Conservation (phyloP, 805 yeast species). For the Starmerella kuoi region DNA sequence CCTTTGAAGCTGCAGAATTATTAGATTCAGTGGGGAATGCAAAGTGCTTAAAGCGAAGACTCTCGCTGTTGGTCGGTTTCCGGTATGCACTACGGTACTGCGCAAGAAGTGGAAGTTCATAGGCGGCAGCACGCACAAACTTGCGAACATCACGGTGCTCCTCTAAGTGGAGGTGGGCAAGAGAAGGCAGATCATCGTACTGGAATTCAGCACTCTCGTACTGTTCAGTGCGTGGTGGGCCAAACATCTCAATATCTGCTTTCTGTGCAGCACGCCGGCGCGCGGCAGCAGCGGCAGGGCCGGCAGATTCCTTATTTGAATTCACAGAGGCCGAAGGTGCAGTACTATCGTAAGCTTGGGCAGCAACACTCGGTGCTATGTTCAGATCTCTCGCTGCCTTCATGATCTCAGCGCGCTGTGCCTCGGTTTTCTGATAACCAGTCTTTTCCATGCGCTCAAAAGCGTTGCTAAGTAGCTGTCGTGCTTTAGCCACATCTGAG, state of each 20-base stretch:
- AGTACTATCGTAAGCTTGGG: conserved; percentile 23
- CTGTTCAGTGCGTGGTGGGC: conserved; percentile 20
- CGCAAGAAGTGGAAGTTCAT: conserved; percentile 76
- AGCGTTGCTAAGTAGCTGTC: conserved; percentile 25
- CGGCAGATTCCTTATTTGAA: not conserved
- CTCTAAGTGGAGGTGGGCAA: conserved; percentile 58
- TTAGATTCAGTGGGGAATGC: conserved; percentile 62
- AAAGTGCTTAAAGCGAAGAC: conserved; percentile 53
- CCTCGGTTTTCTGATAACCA: conserved; percentile 24
- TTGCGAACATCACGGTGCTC: conserved; percentile 66
- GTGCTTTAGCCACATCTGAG: conserved; percentile 19
- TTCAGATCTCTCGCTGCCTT: conserved; percentile 27
- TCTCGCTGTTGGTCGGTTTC: conserved; percentile 9
- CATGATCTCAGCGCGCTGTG: conserved; percentile 23
- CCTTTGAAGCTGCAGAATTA: conserved; percentile 53
- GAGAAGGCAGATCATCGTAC: conserved; percentile 54
- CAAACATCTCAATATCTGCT: conserved; percentile 23
- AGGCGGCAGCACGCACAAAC: conserved; percentile 74
- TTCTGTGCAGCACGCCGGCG: conserved; percentile 15
- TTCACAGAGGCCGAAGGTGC: not conserved
- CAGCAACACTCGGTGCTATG: conserved; percentile 22
- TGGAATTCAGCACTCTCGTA: conserved; percentile 30
- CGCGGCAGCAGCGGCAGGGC: not conserved
- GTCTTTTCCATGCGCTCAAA: conserved; percentile 26
- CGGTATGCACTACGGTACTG: conserved; percentile 60